phyloP scores from a whole-genome alignment of 768 basidiomycete species.

The Serpula lacrymans region DNA sequence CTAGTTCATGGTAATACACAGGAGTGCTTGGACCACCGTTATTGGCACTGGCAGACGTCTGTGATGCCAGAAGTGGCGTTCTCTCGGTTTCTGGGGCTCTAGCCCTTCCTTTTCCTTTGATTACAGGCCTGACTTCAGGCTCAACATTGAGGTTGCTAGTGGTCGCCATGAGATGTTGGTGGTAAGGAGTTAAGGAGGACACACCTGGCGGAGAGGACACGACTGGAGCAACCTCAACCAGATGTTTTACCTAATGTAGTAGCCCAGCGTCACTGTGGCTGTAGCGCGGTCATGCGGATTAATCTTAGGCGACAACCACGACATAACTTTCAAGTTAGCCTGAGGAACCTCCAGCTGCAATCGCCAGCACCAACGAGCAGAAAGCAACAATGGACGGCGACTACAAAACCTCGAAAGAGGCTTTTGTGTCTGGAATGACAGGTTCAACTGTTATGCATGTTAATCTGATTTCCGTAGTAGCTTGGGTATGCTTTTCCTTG shows the following conservation, averaged over 20 bases:
- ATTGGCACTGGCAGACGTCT: slow-evolving; percentile 27
- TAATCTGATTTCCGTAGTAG: slow-evolving; percentile 63
- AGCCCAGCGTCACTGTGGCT: too few species aligned
- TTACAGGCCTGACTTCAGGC: slow-evolving; percentile 12
- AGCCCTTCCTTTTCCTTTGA: slow-evolving; percentile 59
- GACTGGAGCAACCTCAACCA: slow-evolving; percentile 13
- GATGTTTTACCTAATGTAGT: slow-evolving; percentile 22
- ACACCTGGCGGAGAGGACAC: neutral
- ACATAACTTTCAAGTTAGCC: too few species aligned
- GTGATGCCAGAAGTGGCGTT: slow-evolving; percentile 51
- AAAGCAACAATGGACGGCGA: slow-evolving; percentile 15
- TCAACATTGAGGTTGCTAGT: neutral
- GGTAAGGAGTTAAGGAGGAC: neutral
- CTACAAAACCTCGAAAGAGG: slow-evolving; percentile 81
- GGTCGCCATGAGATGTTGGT: neutral
- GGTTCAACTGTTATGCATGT: slow-evolving; percentile 70
- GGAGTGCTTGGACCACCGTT: slow-evolving; percentile 8
- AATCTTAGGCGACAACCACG: too few species aligned
- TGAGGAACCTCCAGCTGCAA: too few species aligned
- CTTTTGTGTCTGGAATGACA: slow-evolving; percentile 70
- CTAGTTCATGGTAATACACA: slow-evolving; percentile 17
- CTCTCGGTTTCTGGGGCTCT: slow-evolving; percentile 39
- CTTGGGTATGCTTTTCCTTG: slow-evolving; percentile 47
- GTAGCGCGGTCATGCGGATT: too few species aligned
- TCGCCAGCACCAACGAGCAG: too few species aligned